These are phyloP conservation scores for Sarocladium kiliense DNA, from an alignment of 2,329 filamentous ascomycete species.

Conservation along the genomic window DNA sequence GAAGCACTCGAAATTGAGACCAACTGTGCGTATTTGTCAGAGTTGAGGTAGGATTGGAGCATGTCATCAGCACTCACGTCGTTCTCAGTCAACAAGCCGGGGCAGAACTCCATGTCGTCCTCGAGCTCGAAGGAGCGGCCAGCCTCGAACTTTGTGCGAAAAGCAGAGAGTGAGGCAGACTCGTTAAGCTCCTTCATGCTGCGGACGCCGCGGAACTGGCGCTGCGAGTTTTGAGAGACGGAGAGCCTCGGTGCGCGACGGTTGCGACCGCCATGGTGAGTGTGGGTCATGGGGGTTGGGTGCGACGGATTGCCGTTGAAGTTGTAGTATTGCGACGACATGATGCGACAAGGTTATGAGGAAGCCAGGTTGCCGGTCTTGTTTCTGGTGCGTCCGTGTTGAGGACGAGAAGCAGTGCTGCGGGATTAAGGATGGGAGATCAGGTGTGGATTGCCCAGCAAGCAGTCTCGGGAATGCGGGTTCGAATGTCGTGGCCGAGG, in stretches of 20 bases:
- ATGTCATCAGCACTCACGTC: constrained; percentile 61
- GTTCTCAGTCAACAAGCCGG: constrained; percentile 83
- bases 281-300: constrained; percentile 57
- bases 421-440: constrained; percentile 19
- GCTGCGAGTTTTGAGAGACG: constrained; percentile 75
- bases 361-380: constrained; percentile 5
- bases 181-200: constrained; percentile 84
- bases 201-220: constrained; percentile 80
- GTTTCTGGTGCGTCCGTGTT: background rate
- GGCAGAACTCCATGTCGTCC: constrained; percentile 94
- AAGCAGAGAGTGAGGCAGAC: constrained; percentile 67
- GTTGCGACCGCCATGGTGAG: constrained; percentile 78
- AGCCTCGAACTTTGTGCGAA: constrained; percentile 84
- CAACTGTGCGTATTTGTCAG: constrained; percentile 48
- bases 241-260: constrained; percentile 77
- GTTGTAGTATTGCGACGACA: constrained; percentile 56
- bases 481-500: constrained; percentile 1
- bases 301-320: constrained; percentile 56
- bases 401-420: constrained; percentile 12
- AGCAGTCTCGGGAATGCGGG: constrained; percentile 2
- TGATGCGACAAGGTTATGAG: constrained; percentile 1
- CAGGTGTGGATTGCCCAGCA: constrained; percentile 10
- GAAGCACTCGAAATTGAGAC: constrained; percentile 90
- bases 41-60: constrained; percentile 4
- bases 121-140: constrained; percentile 92